Evolutionary conservation across 495 filamentous ascomycete genomes (phyloP).

Genomic region (Tuber umbilicatum): DNA sequence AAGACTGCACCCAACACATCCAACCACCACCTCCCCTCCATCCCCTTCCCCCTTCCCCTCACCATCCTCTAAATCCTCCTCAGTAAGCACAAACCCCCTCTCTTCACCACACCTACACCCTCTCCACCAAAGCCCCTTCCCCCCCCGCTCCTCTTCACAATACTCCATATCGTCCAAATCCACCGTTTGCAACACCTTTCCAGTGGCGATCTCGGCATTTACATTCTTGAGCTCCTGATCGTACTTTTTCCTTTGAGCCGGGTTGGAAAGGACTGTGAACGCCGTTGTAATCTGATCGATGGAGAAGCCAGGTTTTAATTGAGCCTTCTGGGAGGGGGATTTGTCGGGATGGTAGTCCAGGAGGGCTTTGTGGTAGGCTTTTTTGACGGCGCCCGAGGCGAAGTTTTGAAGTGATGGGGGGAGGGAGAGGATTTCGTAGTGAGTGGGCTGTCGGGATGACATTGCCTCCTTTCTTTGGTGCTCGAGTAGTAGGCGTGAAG

Average conservation of each 20-base stretch:
- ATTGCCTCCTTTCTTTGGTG: not conserved
- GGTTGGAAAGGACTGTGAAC: conserved; percentile 62
- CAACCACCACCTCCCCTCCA: conserved; percentile 64
- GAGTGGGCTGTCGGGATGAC: conserved; percentile 17
- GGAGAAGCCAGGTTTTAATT: conserved; percentile 37
- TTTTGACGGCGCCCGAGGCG: conserved; percentile 51
- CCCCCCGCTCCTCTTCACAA: conserved; percentile 46
- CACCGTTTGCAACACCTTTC: conserved; percentile 61
- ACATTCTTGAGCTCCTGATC: conserved; percentile 45
- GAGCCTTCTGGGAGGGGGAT: conserved; percentile 17
- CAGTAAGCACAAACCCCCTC: conserved; percentile 61
- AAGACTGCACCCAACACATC: conserved; percentile 74
- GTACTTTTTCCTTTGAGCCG: conserved; percentile 56
- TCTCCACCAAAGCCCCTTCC: conserved; percentile 56
- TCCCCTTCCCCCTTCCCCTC: conserved; percentile 43
- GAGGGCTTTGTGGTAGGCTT: conserved; percentile 71
- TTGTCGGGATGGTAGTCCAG: conserved; percentile 82
- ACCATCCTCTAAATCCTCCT: conserved; percentile 63
- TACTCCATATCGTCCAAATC: conserved; percentile 71
- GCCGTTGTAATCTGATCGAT: conserved; percentile 76
- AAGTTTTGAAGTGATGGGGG: conserved; percentile 30
- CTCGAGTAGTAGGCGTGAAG: not conserved
- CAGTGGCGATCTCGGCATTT: not conserved
- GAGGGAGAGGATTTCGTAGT: conserved; percentile 54
- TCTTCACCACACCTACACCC: conserved; percentile 75